Conservation (phyloP, 306 rosid species). For the Dalbergia cultrata region DNA sequence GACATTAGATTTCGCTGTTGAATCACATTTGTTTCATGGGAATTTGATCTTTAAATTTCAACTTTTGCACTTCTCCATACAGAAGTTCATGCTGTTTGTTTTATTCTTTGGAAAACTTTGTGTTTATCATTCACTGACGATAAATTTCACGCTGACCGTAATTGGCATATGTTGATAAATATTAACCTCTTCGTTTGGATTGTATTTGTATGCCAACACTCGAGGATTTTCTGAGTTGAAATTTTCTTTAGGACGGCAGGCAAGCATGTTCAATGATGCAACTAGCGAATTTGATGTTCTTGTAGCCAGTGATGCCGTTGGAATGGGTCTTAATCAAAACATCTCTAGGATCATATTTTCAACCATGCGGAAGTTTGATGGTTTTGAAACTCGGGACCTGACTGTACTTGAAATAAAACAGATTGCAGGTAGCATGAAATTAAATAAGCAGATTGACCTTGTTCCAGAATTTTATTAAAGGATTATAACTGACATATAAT, state of each 20-base stretch:
- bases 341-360: conserved; percentile 96
- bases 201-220: conserved; percentile 25
- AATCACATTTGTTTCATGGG: conserved; percentile 29
- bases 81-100: conserved; percentile 19
- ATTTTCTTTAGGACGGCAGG: conserved; percentile 79
- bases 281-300: conserved; percentile 94
- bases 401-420: conserved; percentile 88
- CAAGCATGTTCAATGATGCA: conserved; percentile 86
- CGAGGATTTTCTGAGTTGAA: conserved; percentile 51
- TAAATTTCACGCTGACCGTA: conserved; percentile 18
- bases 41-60: conserved; percentile 28
- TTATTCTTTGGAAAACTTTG: conserved; percentile 29
- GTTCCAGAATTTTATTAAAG: conserved; percentile 38
- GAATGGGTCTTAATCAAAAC: conserved; percentile 98
- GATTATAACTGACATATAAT: conserved; percentile 31
- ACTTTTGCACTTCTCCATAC: not conserved
- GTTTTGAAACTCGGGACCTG: conserved; percentile 75
- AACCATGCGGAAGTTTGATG: conserved; percentile 84
- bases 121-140: conserved; percentile 29
- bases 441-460: conserved; percentile 21
- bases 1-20: conserved; percentile 38
- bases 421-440: conserved; percentile 77
- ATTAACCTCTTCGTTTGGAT: conserved; percentile 40
- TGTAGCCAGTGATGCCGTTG: conserved; percentile 96
- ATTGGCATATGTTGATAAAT: conserved; percentile 21